phyloP scores from a whole-genome alignment of 495 filamentous ascomycete species.

The Aspergillus cristatus region DNA sequence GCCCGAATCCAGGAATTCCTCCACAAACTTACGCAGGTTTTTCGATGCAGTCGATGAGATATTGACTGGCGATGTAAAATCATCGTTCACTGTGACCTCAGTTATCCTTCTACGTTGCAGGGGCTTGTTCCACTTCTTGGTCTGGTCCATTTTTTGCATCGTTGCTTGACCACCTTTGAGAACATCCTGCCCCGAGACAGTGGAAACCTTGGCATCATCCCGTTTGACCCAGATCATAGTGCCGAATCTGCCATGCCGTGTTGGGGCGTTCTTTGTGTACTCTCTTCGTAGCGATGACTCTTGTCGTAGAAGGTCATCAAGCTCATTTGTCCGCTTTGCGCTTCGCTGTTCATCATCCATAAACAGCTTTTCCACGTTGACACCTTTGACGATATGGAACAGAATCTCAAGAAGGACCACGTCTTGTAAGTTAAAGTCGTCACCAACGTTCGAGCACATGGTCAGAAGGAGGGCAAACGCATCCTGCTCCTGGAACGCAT shows the following conservation, averaged over 20 bases:
- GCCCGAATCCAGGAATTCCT: conserved; percentile 88
- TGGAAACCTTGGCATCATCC: conserved; percentile 68
- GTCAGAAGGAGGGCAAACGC: conserved; percentile 77
- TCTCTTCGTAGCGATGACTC: conserved; percentile 72
- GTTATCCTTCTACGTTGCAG: conserved; percentile 53
- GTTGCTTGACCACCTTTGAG: conserved; percentile 63
- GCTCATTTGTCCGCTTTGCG: conserved; percentile 60
- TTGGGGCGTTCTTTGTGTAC: conserved; percentile 71
- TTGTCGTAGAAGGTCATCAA: conserved; percentile 61
- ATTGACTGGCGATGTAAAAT: conserved; percentile 64
- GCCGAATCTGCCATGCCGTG: conserved; percentile 88
- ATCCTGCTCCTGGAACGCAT: conserved; percentile 83
- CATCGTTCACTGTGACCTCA: conserved; percentile 50
- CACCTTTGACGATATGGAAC: conserved; percentile 85
- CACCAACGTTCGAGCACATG: conserved; percentile 80
- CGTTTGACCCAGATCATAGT: conserved; percentile 97
- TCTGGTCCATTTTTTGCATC: conserved; percentile 80
- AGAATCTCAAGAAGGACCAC: conserved; percentile 78
- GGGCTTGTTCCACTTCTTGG: conserved; percentile 84
- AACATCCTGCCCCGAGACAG: conserved; percentile 79
- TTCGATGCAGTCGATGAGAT: conserved; percentile 59
- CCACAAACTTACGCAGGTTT: conserved; percentile 72
- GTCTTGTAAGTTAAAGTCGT: conserved; percentile 86
- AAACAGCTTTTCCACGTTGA: conserved; percentile 79
- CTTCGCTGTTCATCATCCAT: conserved; percentile 63